Conservation (phyloP, 179 eudicot genomes). For the Kewa caespitosa region DNA sequence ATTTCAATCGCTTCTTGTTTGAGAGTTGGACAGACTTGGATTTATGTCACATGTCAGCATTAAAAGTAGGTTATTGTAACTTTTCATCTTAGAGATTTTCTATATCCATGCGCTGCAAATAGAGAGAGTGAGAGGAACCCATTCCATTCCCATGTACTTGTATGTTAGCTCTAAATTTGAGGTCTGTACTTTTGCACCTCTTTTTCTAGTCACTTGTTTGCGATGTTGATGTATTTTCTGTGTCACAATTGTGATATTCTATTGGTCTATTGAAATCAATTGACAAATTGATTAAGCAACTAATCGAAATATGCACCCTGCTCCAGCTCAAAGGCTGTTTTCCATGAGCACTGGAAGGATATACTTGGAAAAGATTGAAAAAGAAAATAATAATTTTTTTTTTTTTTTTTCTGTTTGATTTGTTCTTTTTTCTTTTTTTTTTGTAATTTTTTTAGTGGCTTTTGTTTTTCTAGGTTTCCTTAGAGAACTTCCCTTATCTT, state of each 20-base stretch:
- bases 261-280: not conserved
- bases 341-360: not conserved
- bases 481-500: too few species aligned
- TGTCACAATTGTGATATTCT: not conserved
- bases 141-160: not conserved
- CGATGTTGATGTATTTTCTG: not conserved
- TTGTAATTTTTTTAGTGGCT: too few species aligned
- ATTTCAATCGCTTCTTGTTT: not conserved
- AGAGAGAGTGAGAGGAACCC: not conserved
- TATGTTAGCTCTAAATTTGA: not conserved
- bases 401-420: too few species aligned
- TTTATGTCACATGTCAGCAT: not conserved
- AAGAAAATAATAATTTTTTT: too few species aligned
- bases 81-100: not conserved
- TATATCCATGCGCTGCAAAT: not conserved
- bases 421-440: too few species aligned
- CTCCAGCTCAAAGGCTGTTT: slow-evolving; percentile 2
- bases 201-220: not conserved
- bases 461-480: too few species aligned
- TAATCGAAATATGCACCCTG: not conserved
- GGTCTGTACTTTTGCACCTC: not conserved
- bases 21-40: not conserved
- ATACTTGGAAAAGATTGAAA: not conserved
- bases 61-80: not conserved
- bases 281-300: not conserved